Conservation (phyloP, 257 asterid genomes). For the Plectranthus barbatus region DNA sequence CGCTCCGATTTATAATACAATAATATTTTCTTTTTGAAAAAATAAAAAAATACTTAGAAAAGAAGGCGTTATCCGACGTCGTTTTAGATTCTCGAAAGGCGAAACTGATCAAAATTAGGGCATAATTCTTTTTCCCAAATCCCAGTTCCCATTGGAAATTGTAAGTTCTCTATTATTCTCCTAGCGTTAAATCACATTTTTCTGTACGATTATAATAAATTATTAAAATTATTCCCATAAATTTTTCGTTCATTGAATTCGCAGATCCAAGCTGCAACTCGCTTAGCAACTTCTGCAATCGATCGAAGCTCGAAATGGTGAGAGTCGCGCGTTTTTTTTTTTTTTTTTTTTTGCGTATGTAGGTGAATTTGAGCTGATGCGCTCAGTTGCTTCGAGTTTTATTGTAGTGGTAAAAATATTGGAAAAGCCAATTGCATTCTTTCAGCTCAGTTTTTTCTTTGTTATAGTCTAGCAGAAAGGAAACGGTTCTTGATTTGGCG, state of each 20-base stretch:
- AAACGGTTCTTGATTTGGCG: slow-evolving; percentile 85
- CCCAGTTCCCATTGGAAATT: neutral
- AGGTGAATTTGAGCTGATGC: neutral
- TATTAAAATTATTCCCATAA: neutral
- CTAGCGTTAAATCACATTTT: neutral
- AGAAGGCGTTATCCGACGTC: too few relatives aligned
- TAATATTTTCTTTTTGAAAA: too few relatives aligned
- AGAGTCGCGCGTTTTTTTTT: neutral
- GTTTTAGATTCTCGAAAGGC: too few relatives aligned
- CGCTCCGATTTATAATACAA: too few relatives aligned
- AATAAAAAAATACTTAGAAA: too few relatives aligned
- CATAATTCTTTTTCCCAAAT: slow-evolving; percentile 5
- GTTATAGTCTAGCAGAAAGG: slow-evolving; percentile 83
- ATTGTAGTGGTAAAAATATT: too few relatives aligned
- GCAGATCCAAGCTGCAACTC: slow-evolving; percentile 8
- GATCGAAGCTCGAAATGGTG: slow-evolving; percentile 24
- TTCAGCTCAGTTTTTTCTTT: neutral
- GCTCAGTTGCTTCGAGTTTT: neutral
- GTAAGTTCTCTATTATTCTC: slow-evolving; percentile 6
- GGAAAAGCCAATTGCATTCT: neutral
- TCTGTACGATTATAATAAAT: neutral
- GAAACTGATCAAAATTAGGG: slow-evolving; percentile 29
- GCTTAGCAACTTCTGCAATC: slow-evolving; percentile 9
- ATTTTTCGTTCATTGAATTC: neutral
- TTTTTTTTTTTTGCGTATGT: neutral